Base-by-base conservation (phyloP, 331 rosid species). In the Rhamnella rubrinervis region DNA sequence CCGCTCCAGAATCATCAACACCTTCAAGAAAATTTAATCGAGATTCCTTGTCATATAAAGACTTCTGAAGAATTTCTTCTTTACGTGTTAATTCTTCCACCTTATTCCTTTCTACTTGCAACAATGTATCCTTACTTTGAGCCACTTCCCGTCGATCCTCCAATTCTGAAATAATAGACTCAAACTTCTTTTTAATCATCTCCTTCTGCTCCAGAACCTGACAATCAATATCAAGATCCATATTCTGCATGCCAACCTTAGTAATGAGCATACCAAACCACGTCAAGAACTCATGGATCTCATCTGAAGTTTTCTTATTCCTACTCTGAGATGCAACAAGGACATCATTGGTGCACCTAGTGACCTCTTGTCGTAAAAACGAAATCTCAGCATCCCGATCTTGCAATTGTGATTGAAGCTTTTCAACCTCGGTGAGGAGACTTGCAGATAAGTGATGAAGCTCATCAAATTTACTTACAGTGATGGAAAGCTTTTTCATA, bases 281-380 rank as follows among this genome's bases (percentile, higher is more conserved):
- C 65, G 71, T 77, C 71, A 85, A 74, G 64, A 89, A 78, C 85
- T 86, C 97, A 56, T 71, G 78, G 40, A 89, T 73, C 70, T 87
- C 96, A 71, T 81, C 95, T 69, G 85, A 74, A 63, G 70, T 77
- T 81, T 73, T 77, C 73, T 77, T 75, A 83, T 83, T 85, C 89
- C 79, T 85, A 74, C 55, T 82, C 80, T 90, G 97, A 35, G 97
- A 85, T 58, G 97, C 91, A 78, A 79, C 83, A 71, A 95, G 97
- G 75, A 75, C 97, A 82, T 89, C 96, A 71, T 85, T 87, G 68
- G 96, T 90, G 84, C 96, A 91, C 83, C 90, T 83, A 66, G 98
- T 91, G 79, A 95, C 90, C 85, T 95, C 98, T 82, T 95, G 98
- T 80, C 98, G 85, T 75, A 95, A 81, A 91, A 95, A 91, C 71